Evolutionary conservation across 1,139 yeast genomes (phyloP).

Genomic region (Geotrichum histeridarum): DNA sequence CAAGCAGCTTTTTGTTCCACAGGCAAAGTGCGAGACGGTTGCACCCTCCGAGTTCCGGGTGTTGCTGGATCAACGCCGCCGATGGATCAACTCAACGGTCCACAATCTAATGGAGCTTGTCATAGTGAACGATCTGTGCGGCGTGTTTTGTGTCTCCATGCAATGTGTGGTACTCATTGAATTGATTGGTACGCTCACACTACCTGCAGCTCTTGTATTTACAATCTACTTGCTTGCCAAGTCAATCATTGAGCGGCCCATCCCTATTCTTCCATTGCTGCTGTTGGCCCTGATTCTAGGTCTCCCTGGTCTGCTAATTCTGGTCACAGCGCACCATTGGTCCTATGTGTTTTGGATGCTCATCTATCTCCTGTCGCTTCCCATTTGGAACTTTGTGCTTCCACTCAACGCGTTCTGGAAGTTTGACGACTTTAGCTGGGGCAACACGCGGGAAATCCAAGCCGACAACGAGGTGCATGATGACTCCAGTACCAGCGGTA

Average conservation of each 20-base stretch:
- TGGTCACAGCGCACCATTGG: conserved; percentile 72
- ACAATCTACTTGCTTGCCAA: conserved; percentile 70
- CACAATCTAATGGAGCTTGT: conserved; percentile 37
- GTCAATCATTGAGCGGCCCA: conserved; percentile 68
- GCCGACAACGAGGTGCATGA: conserved; percentile 29
- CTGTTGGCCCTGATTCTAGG: conserved; percentile 76
- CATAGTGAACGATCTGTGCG: conserved; percentile 36
- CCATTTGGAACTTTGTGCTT: conserved; percentile 84
- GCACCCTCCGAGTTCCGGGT: conserved; percentile 35
- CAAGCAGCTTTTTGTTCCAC: conserved; percentile 36
- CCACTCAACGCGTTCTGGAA: conserved; percentile 88
- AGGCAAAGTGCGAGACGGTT: conserved; percentile 35
- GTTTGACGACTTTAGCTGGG: conserved; percentile 95
- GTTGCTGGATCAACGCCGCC: conserved; percentile 37
- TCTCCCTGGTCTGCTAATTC: conserved; percentile 73
- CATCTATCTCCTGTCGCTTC: conserved; percentile 70
- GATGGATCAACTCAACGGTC: conserved; percentile 40
- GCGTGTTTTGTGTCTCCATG: conserved; percentile 39
- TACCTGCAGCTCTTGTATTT: conserved; percentile 82
- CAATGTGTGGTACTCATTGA: conserved; percentile 37
- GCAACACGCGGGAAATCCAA: conserved; percentile 75
- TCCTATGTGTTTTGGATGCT: conserved; percentile 73
- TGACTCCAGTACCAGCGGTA: conserved; percentile 7
- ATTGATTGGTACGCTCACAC: conserved; percentile 48
- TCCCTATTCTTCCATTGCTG: conserved; percentile 71